Percentiles rank a stretch among this genome's conserved stretches.
phyloP scores from a whole-genome alignment of 768 basidiomycete species.

The Tephrocybe sp. region DNA sequence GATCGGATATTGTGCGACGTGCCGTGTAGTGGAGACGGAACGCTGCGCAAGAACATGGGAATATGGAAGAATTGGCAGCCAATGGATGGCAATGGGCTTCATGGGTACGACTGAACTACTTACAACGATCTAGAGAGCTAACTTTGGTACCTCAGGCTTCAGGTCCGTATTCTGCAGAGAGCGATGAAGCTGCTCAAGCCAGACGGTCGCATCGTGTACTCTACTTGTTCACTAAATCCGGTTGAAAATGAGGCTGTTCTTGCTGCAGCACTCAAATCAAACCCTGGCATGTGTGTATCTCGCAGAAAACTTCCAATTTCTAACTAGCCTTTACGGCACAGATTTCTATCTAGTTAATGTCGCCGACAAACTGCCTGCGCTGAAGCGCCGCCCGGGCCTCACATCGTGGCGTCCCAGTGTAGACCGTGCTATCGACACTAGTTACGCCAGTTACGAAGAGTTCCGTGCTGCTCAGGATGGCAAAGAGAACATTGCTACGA shows the following conservation, averaged over 20 bases:
- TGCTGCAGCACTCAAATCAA: constrained; percentile 72
- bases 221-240: constrained; percentile 96
- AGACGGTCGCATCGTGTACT: constrained; percentile 93
- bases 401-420: constrained; percentile 77
- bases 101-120: constrained; percentile 51
- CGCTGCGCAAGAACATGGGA: constrained; percentile 88
- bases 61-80: constrained; percentile 95
- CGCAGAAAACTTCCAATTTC: neutral
- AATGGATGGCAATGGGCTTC: constrained; percentile 88
- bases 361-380: constrained; percentile 65
- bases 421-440: constrained; percentile 48
- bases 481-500: constrained; percentile 55
- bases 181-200: constrained; percentile 86
- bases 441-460: constrained; percentile 60
- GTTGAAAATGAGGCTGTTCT: constrained; percentile 97
- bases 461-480: constrained; percentile 52
- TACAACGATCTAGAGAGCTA: neutral
- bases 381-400: constrained; percentile 76
- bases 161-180: constrained; percentile 88
- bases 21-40: constrained; percentile 97
- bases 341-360: constrained; percentile 83
- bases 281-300: constrained; percentile 51
- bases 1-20: constrained; percentile 97
- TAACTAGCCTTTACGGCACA: constrained; percentile 20
- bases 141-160: constrained; percentile 57